A percentile compares a stretch with the other conserved stretches of the same genome.
These are phyloP conservation scores for Termitomyces bulborhizus DNA, from an alignment of 768 basidiomycete species.

Conservation along the genomic window DNA sequence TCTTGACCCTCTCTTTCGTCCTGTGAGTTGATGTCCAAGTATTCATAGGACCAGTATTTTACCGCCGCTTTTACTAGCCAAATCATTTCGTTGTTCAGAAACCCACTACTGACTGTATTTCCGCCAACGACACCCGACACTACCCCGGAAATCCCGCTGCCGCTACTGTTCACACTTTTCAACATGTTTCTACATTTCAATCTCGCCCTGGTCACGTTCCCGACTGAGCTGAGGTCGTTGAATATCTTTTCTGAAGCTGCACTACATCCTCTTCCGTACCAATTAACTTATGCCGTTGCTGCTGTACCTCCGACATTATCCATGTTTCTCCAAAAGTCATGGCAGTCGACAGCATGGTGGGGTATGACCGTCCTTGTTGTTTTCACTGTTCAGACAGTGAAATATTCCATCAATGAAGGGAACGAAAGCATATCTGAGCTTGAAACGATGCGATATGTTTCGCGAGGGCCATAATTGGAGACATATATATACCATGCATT, in stretches of 20 bases:
- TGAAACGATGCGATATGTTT: conserved; percentile 47
- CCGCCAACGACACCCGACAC: conserved; percentile 19
- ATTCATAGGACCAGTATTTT: background rate
- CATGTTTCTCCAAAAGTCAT: conserved; percentile 39
- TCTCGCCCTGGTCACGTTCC: conserved; percentile 36
- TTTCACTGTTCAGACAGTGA: conserved; percentile 38
- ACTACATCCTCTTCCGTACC: conserved; percentile 23
- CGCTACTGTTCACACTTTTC: conserved; percentile 38
- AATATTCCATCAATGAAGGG: conserved; percentile 36
- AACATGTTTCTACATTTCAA: conserved; percentile 47
- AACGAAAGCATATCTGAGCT: conserved; percentile 43
- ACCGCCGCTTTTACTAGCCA: conserved; percentile 29
- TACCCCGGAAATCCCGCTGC: conserved; percentile 34
- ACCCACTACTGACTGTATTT: conserved; percentile 42
- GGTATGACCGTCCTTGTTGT: conserved; percentile 35
- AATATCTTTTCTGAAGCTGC: conserved; percentile 17
- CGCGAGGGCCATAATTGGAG: conserved; percentile 38
- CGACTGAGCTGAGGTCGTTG: conserved; percentile 28
- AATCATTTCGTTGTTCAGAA: conserved; percentile 39
- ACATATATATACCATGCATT: background rate
- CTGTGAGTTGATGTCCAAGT: conserved; percentile 30
- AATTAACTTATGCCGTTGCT: conserved; percentile 29
- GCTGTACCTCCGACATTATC: conserved; percentile 44
- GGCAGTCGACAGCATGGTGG: conserved; percentile 55
- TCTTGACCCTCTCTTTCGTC: conserved; percentile 37